phyloP scores from a whole-genome alignment of 2,329 filamentous ascomycete species.

The Fusarium armeniacum region DNA sequence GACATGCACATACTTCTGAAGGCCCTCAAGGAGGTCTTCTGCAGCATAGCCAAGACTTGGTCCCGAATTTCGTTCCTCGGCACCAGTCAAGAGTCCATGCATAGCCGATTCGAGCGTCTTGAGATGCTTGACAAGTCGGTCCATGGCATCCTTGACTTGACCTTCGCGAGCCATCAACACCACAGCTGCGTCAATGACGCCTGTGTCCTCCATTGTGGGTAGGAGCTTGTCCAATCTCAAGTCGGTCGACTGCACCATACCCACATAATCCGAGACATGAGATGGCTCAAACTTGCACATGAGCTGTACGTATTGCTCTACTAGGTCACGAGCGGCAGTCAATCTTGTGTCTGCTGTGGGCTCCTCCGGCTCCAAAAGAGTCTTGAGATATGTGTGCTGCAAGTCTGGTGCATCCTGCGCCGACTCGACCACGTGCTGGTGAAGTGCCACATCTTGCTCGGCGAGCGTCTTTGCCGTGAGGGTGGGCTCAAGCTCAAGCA shows the following conservation, averaged over 20 bases:
- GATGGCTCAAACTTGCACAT: constrained; percentile 88
- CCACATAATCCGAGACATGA: constrained; percentile 89
- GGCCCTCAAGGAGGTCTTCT: constrained; percentile 78
- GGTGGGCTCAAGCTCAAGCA: constrained; percentile 76
- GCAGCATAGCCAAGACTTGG: constrained; percentile 71
- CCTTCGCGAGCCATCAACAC: constrained; percentile 92
- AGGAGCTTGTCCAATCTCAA: constrained; percentile 84
- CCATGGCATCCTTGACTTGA: constrained; percentile 85
- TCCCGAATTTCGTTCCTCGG: constrained; percentile 67
- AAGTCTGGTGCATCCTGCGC: constrained; percentile 71
- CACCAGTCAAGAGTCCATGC: constrained; percentile 77
- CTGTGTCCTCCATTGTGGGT: constrained; percentile 88
- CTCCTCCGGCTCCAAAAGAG: constrained; percentile 76
- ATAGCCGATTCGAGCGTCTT: constrained; percentile 83
- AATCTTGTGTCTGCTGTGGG: constrained; percentile 53
- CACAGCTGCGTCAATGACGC: constrained; percentile 92
- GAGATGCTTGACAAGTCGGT: constrained; percentile 84
- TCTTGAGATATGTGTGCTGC: constrained; percentile 82
- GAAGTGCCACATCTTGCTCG: constrained; percentile 71
- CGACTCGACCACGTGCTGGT: constrained; percentile 74
- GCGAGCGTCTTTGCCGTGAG: constrained; percentile 76
- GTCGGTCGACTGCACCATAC: constrained; percentile 80
- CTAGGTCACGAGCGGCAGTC: constrained; percentile 69
- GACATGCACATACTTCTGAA: constrained; percentile 92
- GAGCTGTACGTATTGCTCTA: constrained; percentile 88